phyloP scores from a whole-genome alignment of 2,329 filamentous ascomycete genomes.

The Seiridium unicorne region DNA sequence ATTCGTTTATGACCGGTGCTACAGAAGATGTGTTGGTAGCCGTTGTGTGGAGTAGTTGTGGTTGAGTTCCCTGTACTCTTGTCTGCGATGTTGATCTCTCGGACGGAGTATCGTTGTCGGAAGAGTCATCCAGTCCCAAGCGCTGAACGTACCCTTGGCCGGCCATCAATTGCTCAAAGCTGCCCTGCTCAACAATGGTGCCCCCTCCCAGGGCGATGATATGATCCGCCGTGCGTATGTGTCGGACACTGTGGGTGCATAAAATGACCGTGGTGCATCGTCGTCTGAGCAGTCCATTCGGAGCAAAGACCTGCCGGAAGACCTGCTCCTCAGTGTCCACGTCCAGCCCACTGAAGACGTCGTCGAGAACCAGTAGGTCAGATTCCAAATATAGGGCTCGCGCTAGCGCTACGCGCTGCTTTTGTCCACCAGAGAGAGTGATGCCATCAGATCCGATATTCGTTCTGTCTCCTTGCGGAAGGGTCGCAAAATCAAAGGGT shows the following conservation, averaged over 20 bases:
- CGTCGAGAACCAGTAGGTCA: constrained; percentile 31
- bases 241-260: constrained; percentile 37
- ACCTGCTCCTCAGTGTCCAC: constrained; percentile 29
- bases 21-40: constrained; percentile 6
- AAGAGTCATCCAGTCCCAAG: constrained; percentile 14
- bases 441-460: constrained; percentile 43
- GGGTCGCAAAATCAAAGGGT: constrained; percentile 27
- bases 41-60: background rate
- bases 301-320: constrained; percentile 28
- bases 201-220: constrained; percentile 45
- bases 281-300: constrained; percentile 21
- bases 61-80: background rate
- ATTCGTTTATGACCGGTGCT: constrained; percentile 3
- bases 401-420: constrained; percentile 35
- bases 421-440: constrained; percentile 45
- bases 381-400: constrained; percentile 29
- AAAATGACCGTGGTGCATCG: constrained; percentile 26
- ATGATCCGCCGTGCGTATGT: constrained; percentile 40
- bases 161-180: constrained; percentile 33
- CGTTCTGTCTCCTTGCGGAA: constrained; percentile 35
- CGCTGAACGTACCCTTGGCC: constrained; percentile 21
- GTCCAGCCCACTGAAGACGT: constrained; percentile 35
- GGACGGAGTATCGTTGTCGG: constrained; percentile 11
- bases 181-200: constrained; percentile 41
- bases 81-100: constrained; percentile 4